Evolutionary conservation across 148 eudicot genomes (phyloP).

Genomic region (Oxyria digyna): DNA sequence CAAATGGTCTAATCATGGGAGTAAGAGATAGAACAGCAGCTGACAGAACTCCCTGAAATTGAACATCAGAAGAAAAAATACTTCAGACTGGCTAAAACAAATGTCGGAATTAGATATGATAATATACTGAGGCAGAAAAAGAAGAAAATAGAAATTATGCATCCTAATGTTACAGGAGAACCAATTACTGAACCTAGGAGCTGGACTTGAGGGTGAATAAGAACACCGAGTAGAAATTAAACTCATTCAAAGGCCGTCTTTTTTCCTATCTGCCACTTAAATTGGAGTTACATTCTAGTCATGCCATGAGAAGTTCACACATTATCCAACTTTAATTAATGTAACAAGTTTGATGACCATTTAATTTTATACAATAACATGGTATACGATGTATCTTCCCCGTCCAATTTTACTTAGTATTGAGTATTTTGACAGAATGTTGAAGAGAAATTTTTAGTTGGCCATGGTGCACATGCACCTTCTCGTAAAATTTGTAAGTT

Average conservation of each 20-base stretch:
- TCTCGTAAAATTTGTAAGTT: not conserved
- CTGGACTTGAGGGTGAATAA: not conserved
- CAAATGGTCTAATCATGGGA: conserved; percentile 89
- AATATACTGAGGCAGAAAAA: not conserved
- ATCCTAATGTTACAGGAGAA: not conserved
- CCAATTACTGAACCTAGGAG: not conserved
- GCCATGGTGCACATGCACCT: not conserved
- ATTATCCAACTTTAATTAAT: not conserved
- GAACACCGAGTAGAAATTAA: not conserved
- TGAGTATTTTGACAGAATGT: not conserved
- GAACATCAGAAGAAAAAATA: not conserved
- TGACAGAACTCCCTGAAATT: conserved; percentile 2
- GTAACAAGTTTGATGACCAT: not conserved
- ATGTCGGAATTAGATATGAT: not conserved
- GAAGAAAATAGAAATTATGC: too few species aligned
- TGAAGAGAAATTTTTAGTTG: not conserved
- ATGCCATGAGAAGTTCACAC: not conserved
- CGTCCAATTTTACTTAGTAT: not conserved
- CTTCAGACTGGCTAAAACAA: conserved; percentile 1
- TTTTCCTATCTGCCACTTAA: not conserved
- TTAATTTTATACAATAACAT: not conserved
- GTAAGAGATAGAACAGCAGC: conserved; percentile 59
- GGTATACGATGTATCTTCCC: not conserved
- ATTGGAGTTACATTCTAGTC: not conserved
- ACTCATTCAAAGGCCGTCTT: not conserved